These are phyloP conservation scores for Kurtzmaniella quercitrusa DNA, from an alignment of 1,139 yeast genomes.

Conservation along the genomic window DNA sequence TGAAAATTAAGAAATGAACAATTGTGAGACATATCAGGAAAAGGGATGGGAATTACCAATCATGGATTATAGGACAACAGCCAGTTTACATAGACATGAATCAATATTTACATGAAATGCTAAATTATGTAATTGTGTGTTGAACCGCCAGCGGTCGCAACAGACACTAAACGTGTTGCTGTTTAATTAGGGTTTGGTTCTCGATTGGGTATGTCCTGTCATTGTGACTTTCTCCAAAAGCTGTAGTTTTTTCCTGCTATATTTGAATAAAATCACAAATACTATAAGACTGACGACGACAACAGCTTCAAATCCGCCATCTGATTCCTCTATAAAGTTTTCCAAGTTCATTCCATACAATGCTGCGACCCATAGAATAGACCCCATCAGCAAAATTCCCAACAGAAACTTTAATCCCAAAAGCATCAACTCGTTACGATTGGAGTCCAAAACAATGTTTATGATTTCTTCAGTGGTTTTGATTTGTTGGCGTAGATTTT, in stretches of 20 bases:
- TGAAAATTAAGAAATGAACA: constrained; percentile 13
- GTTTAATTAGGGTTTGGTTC: not conserved
- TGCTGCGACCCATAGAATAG: constrained; percentile 37
- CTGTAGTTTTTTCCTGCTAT: constrained; percentile 28
- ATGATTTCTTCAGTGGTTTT: constrained; percentile 46
- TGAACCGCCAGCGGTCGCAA: constrained; percentile 1
- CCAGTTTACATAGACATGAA: too few relatives aligned
- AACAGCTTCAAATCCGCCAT: constrained; percentile 36
- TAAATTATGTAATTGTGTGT: not conserved
- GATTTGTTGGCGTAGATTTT: constrained; percentile 37
- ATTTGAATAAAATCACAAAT: constrained; percentile 21
- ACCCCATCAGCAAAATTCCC: constrained; percentile 39
- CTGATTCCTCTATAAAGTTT: constrained; percentile 31
- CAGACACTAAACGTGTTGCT: not conserved
- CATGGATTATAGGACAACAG: too few relatives aligned
- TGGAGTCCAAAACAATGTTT: constrained; percentile 42
- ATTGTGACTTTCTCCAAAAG: constrained; percentile 39
- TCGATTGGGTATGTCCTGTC: constrained; percentile 21
- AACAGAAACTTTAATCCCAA: constrained; percentile 41
- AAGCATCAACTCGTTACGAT: constrained; percentile 46
- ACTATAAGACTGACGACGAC: constrained; percentile 24
- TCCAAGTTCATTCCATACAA: constrained; percentile 44
- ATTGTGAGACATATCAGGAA: not conserved
- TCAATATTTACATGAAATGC: not conserved
- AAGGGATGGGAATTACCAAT: not conserved